Base-by-base conservation (phyloP, 345 rosid genomes). In the Hibiscus tridactylites region DNA sequence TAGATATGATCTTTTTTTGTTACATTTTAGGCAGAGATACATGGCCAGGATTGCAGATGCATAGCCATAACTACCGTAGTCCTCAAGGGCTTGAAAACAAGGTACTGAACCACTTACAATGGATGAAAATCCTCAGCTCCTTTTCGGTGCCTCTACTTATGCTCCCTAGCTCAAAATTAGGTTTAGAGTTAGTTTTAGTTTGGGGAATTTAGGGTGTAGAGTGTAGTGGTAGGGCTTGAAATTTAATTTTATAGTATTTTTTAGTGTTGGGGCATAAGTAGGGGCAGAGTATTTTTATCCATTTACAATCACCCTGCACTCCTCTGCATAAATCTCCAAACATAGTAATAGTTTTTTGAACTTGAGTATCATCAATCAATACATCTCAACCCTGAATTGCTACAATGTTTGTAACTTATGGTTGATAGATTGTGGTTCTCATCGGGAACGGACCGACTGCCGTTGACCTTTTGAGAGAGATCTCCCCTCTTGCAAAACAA, bases 21-120 rank as follows among this genome's bases (percentile, higher is more conserved):
- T 12, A 6, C 31, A 16, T 68, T 28, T 31, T 31, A 68, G 72
- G 47, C 7, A 68, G 42, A 5, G 72, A 68, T n/a, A 5, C 60
- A 29, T 71, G 74, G 65, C 74, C 65, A 37, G 66, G 74, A 58
- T 35, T 57, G 37, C 65, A 71, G 15, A 21, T 71, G 24, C 74
- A 59, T 58, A 71, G 74, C n/a, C 74, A 71, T 59, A 58, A 59
- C 21, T 71, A 71, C 24, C 42, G 74, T 17, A 61, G 37, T 71
- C 67, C 74, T 44, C 58, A 71, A 59, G 66, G 17, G 13, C 60
- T 71, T 46, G 26, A 12, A 17, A 28, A 71, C 49, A 24, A 71
- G 65, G 72, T 68, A 68, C 10, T 9, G 29, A 39, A 21, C 24
- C 24, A 21, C 0, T 21, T 21, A 21, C 24, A 21, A 21, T 21